Evolutionary conservation across 768 basidiomycete genomes (phyloP), one percentile per base, ranked within the genome.

Genomic region (Trametes gibbosa): DNA sequence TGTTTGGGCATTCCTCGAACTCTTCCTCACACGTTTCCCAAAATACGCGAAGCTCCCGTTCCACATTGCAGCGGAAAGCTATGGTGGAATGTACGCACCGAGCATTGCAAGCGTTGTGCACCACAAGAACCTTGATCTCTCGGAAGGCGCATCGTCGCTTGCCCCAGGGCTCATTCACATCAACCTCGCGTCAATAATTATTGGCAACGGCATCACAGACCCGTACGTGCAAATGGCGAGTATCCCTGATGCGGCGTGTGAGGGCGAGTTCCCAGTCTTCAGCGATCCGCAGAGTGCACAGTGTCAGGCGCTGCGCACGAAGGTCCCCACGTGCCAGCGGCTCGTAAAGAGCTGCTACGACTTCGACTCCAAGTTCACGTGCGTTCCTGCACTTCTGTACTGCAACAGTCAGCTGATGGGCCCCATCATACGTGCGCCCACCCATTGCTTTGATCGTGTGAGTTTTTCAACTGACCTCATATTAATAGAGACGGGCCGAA

Each of bases 171-270:
- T 92, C 41, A 77, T 83, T 65, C 79, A 80, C 63, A 85, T 97
- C 73, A 93, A 95, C 75, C 81, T 96, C 32, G 84, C 81, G 29
- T 92, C 89, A 0, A 74, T 98, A 48, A 79, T 98, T 62, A 82
- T 98, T 51, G 96, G 88, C 3, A 97, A 95, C 69, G 95, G 92
- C 10, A 76, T 90, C 50, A 94, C 92, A 0, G 88, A 95, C 65
- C 90, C 92, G 8, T 85, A 83, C 67, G 75, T 84, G 41, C 96
- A 98, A 69, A 86, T 92, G 76, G 86, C 81, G 4, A 79, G 84
- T 35, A 76, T 97, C 21, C 87, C 92, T 1, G 94, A 96, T 63
- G 93, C 85, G 65, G 86, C 84, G 14, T 95, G 92, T 68, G 79
- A 88, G 10, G 89, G 90, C 5, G 89, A 89, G 5, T 95, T 89